Evolutionary conservation across 176 grass and related monocot species (phyloP), one percentile per base, ranked within the genome.

Genomic region (Themeda triandra): DNA sequence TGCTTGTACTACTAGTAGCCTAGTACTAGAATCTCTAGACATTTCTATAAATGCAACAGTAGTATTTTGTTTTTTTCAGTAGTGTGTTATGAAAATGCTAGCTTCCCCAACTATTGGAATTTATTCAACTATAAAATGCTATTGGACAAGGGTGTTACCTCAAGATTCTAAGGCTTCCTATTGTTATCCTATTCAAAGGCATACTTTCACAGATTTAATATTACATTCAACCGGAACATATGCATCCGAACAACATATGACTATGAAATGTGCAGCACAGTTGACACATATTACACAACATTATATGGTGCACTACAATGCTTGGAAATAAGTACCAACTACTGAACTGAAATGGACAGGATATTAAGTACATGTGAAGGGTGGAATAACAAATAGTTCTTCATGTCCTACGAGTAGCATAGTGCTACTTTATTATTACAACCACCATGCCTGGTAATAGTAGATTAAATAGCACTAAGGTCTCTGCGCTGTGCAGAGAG

Each of bases 371-470:
- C 63, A 78, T 68, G 80, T 82, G 45, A 7, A 39, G 39, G 66
- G 71, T 89, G 31, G 58, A 85, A 81, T 85, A 87, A 25, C 75
- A 89, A 66, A 92, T 83, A 85, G 71, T 78, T 83, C 75, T 82
- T 62, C 64, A 87, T 86, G 71, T 84, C 90, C 89, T 85, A 90
- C 28, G 69, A 84, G 87, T 89, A 88, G 71, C 85, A 35, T 63
- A 64, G 39, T 77, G 83, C 73, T 83, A 88, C 86, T 87, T 92
- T 79, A 94, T 97, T 97, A 97, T 97, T 94, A 94, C 94, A 97
- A 92, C 36, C 80, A 90, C 70, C 74, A 65, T 89, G 74, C 85
- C 83, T 83, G 83, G 45, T 86, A 97, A 88, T 83, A 94, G 75
- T 83, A 94, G 86, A 94, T 85, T 85, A 82, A 86, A 81, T 80